Conservation (phyloP, 2,329 filamentous ascomycete species). For the Monosporascus sp. region DNA sequence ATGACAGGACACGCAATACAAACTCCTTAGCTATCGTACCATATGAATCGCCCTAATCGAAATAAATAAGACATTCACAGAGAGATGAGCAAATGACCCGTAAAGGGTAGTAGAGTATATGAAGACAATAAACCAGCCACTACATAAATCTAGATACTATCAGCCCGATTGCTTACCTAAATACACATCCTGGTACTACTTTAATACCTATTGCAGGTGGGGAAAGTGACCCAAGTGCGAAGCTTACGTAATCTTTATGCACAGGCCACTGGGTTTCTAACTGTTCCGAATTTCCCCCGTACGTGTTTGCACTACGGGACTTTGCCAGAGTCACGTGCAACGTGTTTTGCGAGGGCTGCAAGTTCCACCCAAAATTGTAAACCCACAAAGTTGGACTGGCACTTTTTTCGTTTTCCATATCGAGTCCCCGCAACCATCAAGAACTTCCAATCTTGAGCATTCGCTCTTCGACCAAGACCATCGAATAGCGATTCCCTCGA, state of each 20-base stretch:
- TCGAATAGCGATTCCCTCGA: conserved; percentile 39
- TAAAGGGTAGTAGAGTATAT: no score
- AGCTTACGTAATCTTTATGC: background rate
- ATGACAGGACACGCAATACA: no score
- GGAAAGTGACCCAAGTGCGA: no score
- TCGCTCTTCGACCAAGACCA: conserved; percentile 37
- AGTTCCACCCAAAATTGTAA: background rate
- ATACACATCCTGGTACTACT: no score
- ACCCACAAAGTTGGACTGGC: conserved; percentile 1
- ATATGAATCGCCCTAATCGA: no score
- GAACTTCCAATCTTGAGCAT: conserved; percentile 24
- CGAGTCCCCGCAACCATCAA: conserved; percentile 13
- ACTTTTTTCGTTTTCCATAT: conserved; percentile 8
- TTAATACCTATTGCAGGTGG: no score
- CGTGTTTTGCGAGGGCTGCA: background rate
- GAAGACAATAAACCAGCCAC: no score
- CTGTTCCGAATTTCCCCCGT: background rate
- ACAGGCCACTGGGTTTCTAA: background rate
- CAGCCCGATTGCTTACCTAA: no score
- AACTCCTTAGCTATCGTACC: no score
- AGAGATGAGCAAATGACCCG: no score
- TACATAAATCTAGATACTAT: no score
- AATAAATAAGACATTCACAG: no score
- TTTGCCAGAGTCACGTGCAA: background rate
- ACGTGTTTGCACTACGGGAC: background rate